phyloP scores from a whole-genome alignment of 2,329 filamentous ascomycete species.

The Aspergillus japonicus region DNA sequence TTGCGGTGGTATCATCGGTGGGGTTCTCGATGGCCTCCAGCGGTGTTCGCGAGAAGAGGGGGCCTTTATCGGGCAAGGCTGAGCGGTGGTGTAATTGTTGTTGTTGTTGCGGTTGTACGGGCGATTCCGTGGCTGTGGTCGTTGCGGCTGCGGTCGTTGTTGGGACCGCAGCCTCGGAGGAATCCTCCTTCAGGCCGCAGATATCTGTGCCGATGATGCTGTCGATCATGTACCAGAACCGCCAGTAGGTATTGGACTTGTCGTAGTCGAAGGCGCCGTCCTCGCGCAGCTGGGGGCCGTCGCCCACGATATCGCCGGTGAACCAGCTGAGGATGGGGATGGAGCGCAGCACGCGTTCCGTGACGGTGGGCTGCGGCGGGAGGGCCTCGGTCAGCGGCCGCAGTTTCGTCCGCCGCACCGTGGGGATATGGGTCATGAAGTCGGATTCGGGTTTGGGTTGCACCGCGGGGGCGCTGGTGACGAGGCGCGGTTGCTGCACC shows the following conservation, averaged over 20 bases:
- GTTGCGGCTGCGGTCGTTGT: not conserved
- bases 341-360: constrained; percentile 62
- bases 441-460: constrained; percentile 43
- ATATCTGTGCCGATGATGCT: constrained; percentile 58
- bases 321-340: constrained; percentile 73
- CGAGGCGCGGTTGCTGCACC: constrained; percentile 27
- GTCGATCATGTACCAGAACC: constrained; percentile 59
- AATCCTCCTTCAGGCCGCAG: constrained; percentile 57
- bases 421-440: constrained; percentile 61
- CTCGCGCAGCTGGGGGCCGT: constrained; percentile 46
- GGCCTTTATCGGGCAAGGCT: too few species aligned
- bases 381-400: constrained; percentile 69
- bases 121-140: not conserved
- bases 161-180: constrained; percentile 24
- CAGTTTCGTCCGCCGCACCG: constrained; percentile 63
- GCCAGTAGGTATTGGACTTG: constrained; percentile 60
- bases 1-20: not conserved
- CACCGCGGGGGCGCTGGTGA: not conserved
- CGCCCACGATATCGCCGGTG: constrained; percentile 53
- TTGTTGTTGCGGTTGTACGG: not conserved
- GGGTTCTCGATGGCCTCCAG: not conserved
- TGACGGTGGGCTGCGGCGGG: constrained; percentile 64
- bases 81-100: too few species aligned
- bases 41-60: too few species aligned
- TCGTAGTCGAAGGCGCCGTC: constrained; percentile 66